Base-by-base conservation (phyloP, 768 basidiomycete species). In the Psilocybe tampanensis region DNA sequence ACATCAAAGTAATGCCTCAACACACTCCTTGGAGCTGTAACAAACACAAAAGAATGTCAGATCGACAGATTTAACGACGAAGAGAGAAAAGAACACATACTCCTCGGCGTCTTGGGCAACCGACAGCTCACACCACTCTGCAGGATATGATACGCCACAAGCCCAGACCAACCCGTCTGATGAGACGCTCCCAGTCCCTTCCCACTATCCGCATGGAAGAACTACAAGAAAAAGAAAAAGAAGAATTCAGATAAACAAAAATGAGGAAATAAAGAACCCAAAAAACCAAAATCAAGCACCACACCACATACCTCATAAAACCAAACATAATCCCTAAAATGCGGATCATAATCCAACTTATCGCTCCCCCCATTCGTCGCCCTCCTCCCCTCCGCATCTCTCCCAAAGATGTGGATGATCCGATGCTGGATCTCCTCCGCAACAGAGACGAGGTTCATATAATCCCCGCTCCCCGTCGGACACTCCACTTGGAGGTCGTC, bases 371-470 rank as follows among this genome's bases (percentile, higher is more conserved):
- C 97, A 67, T 99, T 98, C 17, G 89, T 90, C 0, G 97, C 95
- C 39, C 97, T 81, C 59, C 84, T 82, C 9, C 95, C 95, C 58
- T 92, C 83, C 60, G 84, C 71, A 68, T 99, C 96, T 23, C 95
- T 86, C n/a, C 92, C 88, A 66, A 99, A 99, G 65, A 99, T 94
- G 71, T 98, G 95, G 54, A 98, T 99, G 60, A 98, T 87, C n/a
- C 97, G 89, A 68, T 98, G 96, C 72, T 98, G 97, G 54, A 99
- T 95, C 72, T 99, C 97, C 66, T 98, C 96, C 5, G 97, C 94
- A 18, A 96, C 94, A 56, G 85, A 82, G 9, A 89, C 92, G 8
- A 99, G 85, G 68, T 94, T 92, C 95, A 98, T 98, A 73, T 89
- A 94, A 63, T 97, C 95, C n/a, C 97, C 97, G 60, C 89, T 92